Conservation (phyloP, 2,329 filamentous ascomycete species). For the Neonectria coccinea region DNA sequence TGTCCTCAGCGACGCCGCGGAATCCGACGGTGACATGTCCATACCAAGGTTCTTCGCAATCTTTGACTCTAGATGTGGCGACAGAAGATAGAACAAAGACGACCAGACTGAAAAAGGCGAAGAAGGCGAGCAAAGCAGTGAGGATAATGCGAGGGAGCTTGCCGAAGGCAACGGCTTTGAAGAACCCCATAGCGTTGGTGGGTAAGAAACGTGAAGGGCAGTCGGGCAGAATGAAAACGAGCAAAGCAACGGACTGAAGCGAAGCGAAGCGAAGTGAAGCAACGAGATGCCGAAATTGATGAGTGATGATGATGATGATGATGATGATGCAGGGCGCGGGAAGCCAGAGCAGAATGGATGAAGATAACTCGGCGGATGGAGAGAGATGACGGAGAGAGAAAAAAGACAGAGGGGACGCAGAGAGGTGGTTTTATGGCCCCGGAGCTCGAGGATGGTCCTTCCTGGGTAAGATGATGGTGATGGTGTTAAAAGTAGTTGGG, state of each 20-base stretch:
- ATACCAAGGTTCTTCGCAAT: background rate
- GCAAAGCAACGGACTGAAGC: constrained; percentile 1
- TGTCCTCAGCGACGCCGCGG: background rate
- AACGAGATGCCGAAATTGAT: background rate
- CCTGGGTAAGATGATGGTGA: background rate
- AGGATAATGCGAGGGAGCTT: constrained; percentile 29
- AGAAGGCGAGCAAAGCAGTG: constrained; percentile 33
- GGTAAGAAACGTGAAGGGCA: background rate
- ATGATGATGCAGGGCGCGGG: background rate
- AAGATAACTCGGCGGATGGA: background rate
- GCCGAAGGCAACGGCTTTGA: constrained; percentile 7
- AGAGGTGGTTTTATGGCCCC: background rate
- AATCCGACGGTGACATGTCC: constrained; percentile 4
- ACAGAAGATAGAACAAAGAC: constrained; percentile 36
- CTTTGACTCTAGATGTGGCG: constrained; percentile 19
- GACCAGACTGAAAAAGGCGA: constrained; percentile 36
- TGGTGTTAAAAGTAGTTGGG: background rate
- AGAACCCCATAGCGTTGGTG: background rate
- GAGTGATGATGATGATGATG: background rate
- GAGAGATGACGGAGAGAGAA: background rate
- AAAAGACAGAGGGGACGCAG: background rate
- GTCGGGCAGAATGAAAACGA: background rate
- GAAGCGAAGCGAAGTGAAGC: background rate
- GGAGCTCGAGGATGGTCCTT: background rate
- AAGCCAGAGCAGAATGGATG: background rate